Evolutionary conservation across 192 early-diverging fungal genomes (phyloP), one percentile per base, ranked within the genome.

Genomic region (Rhizophagus sp.): DNA sequence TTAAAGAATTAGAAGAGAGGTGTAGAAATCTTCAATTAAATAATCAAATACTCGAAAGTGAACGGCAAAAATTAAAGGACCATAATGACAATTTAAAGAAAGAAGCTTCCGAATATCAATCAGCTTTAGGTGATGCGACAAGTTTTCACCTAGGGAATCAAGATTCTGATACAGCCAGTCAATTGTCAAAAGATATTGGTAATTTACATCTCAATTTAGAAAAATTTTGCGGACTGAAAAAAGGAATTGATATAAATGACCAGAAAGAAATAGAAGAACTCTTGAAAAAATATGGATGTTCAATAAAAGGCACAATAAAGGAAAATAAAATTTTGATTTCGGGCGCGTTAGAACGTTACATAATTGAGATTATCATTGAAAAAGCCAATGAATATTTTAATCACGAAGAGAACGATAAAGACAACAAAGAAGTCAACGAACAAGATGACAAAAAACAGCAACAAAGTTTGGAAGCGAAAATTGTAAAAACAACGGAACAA

Each of bases 101-200:
- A 36, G 70, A 72, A 72, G 39, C 70, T 44, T 22, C 36, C 30
- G 44, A 24, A 24, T 72, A 72, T 72, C 70, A 72, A 39, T 72
- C 70, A 47, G 70, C 70, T 72, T 47, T 72, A 13, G 70, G 70
- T 19, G 70, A 72, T 24, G 70, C 70, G 3, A 72, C 70, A 24
- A 72, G 70, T 72, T 65, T 30, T 65, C 63, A 65, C 12, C 25
- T 30, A 65, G 63, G 63, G 27, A 65, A 19, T 27, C 63, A 65
- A 65, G 24, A 65, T 65, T 64, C 62, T 19, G 19, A 64, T 64
- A 64, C 17, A 0, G 4, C 62, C 10, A 19, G 17, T 64, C 1
- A 64, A 64, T 64, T 64, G n/a, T 64, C 62, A 64, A n/a, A 64
- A 64, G 62, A 64, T 24, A 64, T 64, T 3, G 19, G 62, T 11